Evolutionary conservation across 1,284 basidiomycete species (phyloP).

Genomic region (Phenoliferia sp.): DNA sequence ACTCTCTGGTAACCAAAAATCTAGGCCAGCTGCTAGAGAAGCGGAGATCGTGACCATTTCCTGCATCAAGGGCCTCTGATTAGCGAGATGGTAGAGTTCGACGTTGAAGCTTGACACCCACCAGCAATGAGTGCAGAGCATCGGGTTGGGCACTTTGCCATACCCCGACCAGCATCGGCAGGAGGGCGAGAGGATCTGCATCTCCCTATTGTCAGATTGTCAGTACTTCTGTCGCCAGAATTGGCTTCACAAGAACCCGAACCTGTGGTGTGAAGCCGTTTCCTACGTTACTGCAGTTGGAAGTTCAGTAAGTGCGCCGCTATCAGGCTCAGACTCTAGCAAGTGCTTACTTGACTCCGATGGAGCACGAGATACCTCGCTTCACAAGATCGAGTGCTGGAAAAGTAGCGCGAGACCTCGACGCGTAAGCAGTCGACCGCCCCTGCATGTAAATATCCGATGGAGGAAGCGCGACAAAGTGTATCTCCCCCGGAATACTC

Average conservation of each 20-base stretch:
- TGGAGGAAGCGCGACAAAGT: conserved; percentile 1
- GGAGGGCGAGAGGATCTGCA: not conserved
- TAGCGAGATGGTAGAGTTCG: not conserved
- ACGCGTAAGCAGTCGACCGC: not conserved
- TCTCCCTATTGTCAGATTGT: not conserved
- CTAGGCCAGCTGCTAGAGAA: not conserved
- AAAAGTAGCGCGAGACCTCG: not conserved
- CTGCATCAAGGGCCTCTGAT: not conserved
- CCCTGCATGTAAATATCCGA: not conserved
- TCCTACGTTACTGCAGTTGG: not conserved
- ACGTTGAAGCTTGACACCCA: not conserved
- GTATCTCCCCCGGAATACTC: not conserved
- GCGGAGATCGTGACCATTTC: not conserved
- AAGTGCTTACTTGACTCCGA: not conserved
- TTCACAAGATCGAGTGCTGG: not conserved
- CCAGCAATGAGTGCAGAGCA: not conserved
- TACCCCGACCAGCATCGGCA: not conserved
- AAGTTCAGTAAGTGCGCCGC: not conserved
- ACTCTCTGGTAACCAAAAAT: not conserved
- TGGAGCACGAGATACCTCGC: not conserved
- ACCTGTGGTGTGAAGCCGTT: conserved; percentile 1
- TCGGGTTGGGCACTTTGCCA: not conserved
- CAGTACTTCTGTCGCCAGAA: not conserved
- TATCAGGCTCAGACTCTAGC: not conserved
- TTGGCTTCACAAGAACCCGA: not conserved